Base-by-base conservation (phyloP, 129 eudicot genomes). In the Mikania micrantha region DNA sequence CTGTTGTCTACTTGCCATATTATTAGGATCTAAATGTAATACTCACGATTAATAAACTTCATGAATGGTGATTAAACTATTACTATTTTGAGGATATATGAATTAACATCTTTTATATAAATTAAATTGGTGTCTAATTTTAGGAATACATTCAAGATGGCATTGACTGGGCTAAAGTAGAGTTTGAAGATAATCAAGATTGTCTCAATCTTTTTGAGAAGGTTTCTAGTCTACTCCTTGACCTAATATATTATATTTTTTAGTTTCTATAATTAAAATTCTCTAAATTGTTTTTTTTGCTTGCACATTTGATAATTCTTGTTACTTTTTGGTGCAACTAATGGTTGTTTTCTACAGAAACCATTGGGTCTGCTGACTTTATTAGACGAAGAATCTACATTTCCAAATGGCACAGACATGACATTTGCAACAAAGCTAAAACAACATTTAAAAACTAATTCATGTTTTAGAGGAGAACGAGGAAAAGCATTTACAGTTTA, bases 131-230 rank as follows among this genome's bases (percentile, higher is more conserved):
- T 53, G 25, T 13, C 60, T 71, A 12, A 16, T 59, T 79, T 9
- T 81, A 94, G 99, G 99, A 94, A 83, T 94, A 94, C 74, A 87
- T 94, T 44, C 97, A 89, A 80, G 96, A 93, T 78, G 96, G 99
- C 22, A 93, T 93, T 80, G 93, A 93, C 77, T 93, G 96, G 99
- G 71, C 92, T 25, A 93, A 80, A 81, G 95, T 93, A 60, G 99
- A 88, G 50, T 93, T 89, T 78, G 99, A 88, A 76, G 99, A 93
- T 86, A 93, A 93, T 76, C 96, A 93, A 73, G 90, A 78, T 52
- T 93, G 99, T 77, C 82, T 88, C 47, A 83, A 87, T 83, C 93
- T 93, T 47, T 88, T 89, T 67, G 96, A 93, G 73, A 89, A 89
- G 96, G 98, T 90, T 67, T 65, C 9, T 2, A 29, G 24, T 44